Base-by-base conservation (phyloP, 2,329 filamentous ascomycete species). In the Penicillium sp. region DNA sequence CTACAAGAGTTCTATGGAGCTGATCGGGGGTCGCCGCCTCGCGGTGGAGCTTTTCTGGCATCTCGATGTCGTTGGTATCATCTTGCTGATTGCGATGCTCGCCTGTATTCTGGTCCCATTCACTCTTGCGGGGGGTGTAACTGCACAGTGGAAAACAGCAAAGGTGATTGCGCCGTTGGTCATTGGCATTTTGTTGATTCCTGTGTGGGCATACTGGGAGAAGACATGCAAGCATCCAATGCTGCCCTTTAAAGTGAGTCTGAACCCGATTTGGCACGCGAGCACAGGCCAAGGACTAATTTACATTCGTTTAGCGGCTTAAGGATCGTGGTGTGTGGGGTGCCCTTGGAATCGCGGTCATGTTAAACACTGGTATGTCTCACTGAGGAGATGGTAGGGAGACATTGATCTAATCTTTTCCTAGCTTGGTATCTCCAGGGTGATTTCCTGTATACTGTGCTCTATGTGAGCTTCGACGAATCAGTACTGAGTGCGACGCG, bases 261-360 rank as follows among this genome's bases (percentile, higher is more conserved):
- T 22, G 6, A 11, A 22, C 7, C 40, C 8, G 26, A 11, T 16
- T 25, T 3, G 3, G 42, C 19, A 8, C 19, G 10, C 42, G 3
- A 25, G 1, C 3, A 46, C 10, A 16, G 43, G 19, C 14, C 30
- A 14, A 28, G 11, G 10, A 40, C 22, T 53, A 40, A 53, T 13
- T 3, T 11, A 26, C 5, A 6, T 7, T 42, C 40, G 14, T 35
- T 48, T 25, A 56, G 58, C 78, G 87, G 1, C 79, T 89, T 68
- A 86, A 84, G 73, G 86, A 89, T 69, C 85, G 87, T 25, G 81
- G 81, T n/a, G 82, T 89, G 28, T 89, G 87, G 85, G 85, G 80
- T 5, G 82, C 87, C 4, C 73, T 89, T 33, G 85, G 84, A 3
- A 87, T 90, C 46, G 86, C 71, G 2, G 22, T 71, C 4, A 70